Evolutionary conservation across 176 grass and related monocot genomes (phyloP).

Genomic region (Avena eriantha): DNA sequence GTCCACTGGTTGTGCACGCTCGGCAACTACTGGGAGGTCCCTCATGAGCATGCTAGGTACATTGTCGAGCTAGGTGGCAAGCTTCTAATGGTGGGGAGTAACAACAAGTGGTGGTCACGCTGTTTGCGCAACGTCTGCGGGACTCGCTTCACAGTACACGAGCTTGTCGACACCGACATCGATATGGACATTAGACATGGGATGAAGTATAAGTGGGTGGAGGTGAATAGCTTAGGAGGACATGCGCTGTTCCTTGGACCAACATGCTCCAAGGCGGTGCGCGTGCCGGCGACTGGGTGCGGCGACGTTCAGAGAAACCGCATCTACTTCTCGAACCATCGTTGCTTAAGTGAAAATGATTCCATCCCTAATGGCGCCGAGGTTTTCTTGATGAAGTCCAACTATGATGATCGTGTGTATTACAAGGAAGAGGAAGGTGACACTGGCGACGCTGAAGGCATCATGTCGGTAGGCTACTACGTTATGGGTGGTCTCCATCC

Average conservation of each 20-base stretch:
- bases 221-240: neutral
- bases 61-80: neutral
- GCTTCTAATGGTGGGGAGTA: neutral
- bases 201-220: neutral
- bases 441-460: neutral
- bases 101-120: neutral
- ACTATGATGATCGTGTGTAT: neutral
- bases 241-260: neutral
- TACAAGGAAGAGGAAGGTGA: neutral
- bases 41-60: neutral
- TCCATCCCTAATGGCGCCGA: neutral
- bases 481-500: neutral
- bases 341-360: neutral
- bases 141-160: neutral
- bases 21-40: neutral
- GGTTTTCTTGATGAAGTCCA: neutral
- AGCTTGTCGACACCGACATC: neutral
- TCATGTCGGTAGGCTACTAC: neutral
- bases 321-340: constrained; percentile 1
- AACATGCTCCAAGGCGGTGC: neutral
- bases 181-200: neutral
- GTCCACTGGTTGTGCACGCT: neutral
- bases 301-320: neutral
- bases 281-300: neutral
- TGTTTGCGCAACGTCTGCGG: neutral